Evolutionary conservation across 2,329 filamentous ascomycete genomes (phyloP).

Genomic region (Aureobasidium sp.): DNA sequence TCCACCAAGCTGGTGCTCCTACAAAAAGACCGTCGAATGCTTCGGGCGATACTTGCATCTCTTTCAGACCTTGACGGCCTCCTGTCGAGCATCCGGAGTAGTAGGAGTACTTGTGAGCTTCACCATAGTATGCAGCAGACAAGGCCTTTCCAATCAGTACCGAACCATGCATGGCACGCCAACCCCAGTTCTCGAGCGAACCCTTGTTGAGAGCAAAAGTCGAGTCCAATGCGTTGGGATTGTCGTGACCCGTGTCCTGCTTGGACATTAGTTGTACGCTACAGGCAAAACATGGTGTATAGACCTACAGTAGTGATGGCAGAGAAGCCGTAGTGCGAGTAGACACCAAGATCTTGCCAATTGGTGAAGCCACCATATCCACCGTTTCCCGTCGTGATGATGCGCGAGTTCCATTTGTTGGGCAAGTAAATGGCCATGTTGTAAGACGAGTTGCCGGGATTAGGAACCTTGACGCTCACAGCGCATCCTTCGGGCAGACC

Average conservation of each 20-base stretch:
- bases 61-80: slow-evolving; percentile 52
- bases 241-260: slow-evolving; percentile 42
- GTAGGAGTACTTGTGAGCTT: slow-evolving; percentile 42
- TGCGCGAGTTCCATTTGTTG: slow-evolving; percentile 27
- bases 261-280: slow-evolving; percentile 38
- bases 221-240: slow-evolving; percentile 26
- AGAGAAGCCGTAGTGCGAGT: neutral
- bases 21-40: slow-evolving; percentile 54
- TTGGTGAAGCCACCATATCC: slow-evolving; percentile 43
- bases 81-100: slow-evolving; percentile 55
- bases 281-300: slow-evolving; percentile 20
- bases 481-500: slow-evolving; percentile 30
- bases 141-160: slow-evolving; percentile 44
- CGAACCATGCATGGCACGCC: slow-evolving; percentile 43
- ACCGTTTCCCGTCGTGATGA: slow-evolving; percentile 37
- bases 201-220: slow-evolving; percentile 36
- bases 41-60: slow-evolving; percentile 46
- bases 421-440: slow-evolving; percentile 30
- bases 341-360: slow-evolving; percentile 41
- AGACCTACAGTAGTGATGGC: neutral
- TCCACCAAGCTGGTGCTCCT: slow-evolving; percentile 48
- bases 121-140: slow-evolving; percentile 43
- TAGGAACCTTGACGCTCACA: slow-evolving; percentile 26
- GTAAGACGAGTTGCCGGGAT: slow-evolving; percentile 25
- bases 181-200: slow-evolving; percentile 33